Conservation (phyloP, 306 rosid genomes). For the Psophocarpus tetragonolobus region DNA sequence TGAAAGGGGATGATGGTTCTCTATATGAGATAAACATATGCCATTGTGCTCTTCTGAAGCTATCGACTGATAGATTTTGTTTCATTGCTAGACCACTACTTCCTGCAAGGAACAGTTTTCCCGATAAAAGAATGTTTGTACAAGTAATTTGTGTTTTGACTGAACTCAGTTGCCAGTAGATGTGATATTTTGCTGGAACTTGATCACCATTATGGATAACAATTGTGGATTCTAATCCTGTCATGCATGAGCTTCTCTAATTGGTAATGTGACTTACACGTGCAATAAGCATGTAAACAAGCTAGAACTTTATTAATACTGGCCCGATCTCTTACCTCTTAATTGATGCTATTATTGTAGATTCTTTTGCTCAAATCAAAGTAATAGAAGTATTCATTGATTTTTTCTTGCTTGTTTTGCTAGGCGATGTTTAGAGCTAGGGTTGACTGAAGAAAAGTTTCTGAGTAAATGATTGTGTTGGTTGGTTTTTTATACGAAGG, state of each 20-base stretch:
- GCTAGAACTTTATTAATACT: background rate
- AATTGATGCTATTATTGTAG: background rate
- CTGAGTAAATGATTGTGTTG: background rate
- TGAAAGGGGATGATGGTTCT: background rate
- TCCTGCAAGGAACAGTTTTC: background rate
- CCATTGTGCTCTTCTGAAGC: background rate
- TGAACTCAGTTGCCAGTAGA: background rate
- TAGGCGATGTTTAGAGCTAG: slow-evolving; percentile 11
- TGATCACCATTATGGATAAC: background rate
- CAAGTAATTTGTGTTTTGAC: background rate
- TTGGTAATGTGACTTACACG: background rate
- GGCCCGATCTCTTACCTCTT: background rate
- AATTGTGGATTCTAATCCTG: background rate
- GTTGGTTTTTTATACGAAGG: background rate
- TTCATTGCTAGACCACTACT: background rate
- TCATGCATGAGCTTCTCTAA: background rate
- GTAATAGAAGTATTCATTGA: background rate
- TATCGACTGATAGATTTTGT: background rate
- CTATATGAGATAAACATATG: background rate
- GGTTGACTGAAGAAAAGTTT: background rate
- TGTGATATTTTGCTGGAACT: background rate
- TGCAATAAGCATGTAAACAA: background rate
- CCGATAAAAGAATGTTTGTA: background rate
- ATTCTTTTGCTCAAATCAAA: slow-evolving; percentile 1
- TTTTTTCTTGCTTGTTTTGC: background rate